Conservation (phyloP, 768 basidiomycete genomes). For the Paxillus involutus region DNA sequence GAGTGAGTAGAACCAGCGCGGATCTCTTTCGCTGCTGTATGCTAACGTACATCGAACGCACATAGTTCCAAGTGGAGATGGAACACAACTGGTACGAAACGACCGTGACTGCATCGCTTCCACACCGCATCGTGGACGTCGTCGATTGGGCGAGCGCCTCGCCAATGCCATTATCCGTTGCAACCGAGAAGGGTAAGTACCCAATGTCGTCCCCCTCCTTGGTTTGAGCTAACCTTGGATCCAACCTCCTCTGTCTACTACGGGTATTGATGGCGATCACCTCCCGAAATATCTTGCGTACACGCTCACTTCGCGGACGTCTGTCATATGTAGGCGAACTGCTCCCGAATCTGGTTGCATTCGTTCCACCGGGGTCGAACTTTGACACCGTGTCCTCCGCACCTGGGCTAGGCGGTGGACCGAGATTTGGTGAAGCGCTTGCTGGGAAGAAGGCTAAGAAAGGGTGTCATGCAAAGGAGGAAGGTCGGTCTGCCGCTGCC, state of each 20-base stretch:
- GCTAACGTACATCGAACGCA: not conserved
- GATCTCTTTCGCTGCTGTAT: too few species aligned
- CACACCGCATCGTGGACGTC: slow-evolving; percentile 81
- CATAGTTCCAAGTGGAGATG: slow-evolving; percentile 88
- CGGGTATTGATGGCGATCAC: too few species aligned
- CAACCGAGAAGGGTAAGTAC: slow-evolving; percentile 13
- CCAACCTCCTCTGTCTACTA: not conserved
- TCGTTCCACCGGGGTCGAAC: too few species aligned
- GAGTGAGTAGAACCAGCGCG: slow-evolving; percentile 13
- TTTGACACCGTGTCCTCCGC: too few species aligned
- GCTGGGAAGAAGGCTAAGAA: slow-evolving; percentile 14
- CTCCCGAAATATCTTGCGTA: too few species aligned
- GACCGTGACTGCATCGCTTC: slow-evolving; percentile 68
- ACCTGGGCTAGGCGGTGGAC: not conserved
- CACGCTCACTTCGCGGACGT: too few species aligned
- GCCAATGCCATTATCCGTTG: slow-evolving; percentile 35
- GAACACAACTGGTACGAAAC: slow-evolving; percentile 96
- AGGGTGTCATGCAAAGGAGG: slow-evolving; percentile 12
- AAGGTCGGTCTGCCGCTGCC: not conserved
- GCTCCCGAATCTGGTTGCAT: slow-evolving; percentile 16
- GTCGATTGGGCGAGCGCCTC: slow-evolving; percentile 95
- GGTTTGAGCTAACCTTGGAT: not conserved
- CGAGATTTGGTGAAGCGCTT: slow-evolving; percentile 13
- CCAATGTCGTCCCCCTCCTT: not conserved
- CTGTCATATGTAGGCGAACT: not conserved